Conservation (phyloP, 306 rosid species). For the Sindora glabra region DNA sequence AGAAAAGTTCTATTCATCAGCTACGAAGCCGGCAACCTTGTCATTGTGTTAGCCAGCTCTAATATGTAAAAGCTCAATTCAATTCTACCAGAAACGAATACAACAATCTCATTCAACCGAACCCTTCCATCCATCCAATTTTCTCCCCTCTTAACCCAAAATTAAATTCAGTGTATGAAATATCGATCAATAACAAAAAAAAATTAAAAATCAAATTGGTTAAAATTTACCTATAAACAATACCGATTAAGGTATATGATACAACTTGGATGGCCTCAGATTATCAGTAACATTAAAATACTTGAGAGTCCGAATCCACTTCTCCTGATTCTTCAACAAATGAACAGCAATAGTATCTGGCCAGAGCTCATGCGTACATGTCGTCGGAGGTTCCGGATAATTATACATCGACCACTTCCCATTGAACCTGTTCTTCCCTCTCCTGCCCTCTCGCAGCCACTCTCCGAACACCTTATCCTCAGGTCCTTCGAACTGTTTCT, state of each 20-base stretch:
- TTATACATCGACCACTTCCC: constrained; percentile 97
- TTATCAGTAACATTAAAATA: constrained; percentile 60
- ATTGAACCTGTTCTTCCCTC: constrained; percentile 63
- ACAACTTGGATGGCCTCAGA: constrained; percentile 64
- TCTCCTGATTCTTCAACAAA: constrained; percentile 82
- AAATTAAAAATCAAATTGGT: no score
- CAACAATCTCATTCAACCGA: no score
- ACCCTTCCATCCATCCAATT: no score
- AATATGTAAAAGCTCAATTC: no score
- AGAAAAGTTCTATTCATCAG: no score
- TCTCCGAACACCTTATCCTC: constrained; percentile 80
- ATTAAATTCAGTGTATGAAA: no score
- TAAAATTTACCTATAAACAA: no score
- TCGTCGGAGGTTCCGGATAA: constrained; percentile 67
- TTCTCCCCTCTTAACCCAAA: no score
- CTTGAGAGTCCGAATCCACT: constrained; percentile 65
- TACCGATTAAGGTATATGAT: constrained; percentile 62
- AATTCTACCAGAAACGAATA: no score
- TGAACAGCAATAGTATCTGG: constrained; percentile 77
- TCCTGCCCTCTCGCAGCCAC: constrained; percentile 57
- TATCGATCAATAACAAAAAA: no score
- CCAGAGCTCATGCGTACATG: constrained; percentile 81
- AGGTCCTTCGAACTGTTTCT: constrained; percentile 65
- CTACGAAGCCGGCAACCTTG: no score
- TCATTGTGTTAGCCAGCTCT: no score